Evolutionary conservation across 116 monocot genomes (phyloP).

Genomic region (Iris pallida): DNA sequence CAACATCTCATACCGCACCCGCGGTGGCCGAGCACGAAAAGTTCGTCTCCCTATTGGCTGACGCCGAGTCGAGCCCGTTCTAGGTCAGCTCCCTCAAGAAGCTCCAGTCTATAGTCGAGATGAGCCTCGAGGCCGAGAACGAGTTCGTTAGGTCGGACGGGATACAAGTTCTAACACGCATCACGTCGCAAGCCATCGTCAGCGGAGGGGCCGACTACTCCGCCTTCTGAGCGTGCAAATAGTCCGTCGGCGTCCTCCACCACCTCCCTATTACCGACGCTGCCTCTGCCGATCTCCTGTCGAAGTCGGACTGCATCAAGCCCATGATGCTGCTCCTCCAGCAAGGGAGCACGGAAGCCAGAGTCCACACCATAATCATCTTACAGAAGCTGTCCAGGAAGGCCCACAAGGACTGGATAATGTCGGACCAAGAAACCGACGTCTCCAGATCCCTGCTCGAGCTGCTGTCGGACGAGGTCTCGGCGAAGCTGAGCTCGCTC

Average conservation of each 20-base stretch:
- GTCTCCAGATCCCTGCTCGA: conserved; percentile 53
- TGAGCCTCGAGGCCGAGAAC: background rate
- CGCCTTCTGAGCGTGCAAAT: conserved; percentile 52
- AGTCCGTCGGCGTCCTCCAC: conserved; percentile 45
- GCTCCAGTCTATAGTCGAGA: conserved; percentile 23
- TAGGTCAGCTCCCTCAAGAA: conserved; percentile 51
- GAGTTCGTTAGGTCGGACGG: conserved; percentile 29
- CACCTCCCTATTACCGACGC: conserved; percentile 37
- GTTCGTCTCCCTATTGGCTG: conserved; percentile 23
- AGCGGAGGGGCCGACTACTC: conserved; percentile 31
- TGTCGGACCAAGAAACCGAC: conserved; percentile 15
- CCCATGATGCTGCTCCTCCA: conserved; percentile 45
- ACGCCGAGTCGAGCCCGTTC: conserved; percentile 45
- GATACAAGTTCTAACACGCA: conserved; percentile 25
- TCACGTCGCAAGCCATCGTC: conserved; percentile 22
- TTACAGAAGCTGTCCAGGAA: conserved; percentile 20
- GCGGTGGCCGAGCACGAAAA: background rate
- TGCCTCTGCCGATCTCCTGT: conserved; percentile 24
- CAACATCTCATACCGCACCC: background rate
- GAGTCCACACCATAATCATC: conserved; percentile 46
- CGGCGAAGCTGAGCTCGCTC: conserved; percentile 46
- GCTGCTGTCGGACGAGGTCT: conserved; percentile 61
- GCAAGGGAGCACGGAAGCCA: conserved; percentile 52
- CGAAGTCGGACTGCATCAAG: conserved; percentile 35
- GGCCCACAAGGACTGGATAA: conserved; percentile 21